Evolutionary conservation across 2,329 filamentous ascomycete species (phyloP), one percentile per base, ranked within the genome.

Genomic region (Curvularia lunata): DNA sequence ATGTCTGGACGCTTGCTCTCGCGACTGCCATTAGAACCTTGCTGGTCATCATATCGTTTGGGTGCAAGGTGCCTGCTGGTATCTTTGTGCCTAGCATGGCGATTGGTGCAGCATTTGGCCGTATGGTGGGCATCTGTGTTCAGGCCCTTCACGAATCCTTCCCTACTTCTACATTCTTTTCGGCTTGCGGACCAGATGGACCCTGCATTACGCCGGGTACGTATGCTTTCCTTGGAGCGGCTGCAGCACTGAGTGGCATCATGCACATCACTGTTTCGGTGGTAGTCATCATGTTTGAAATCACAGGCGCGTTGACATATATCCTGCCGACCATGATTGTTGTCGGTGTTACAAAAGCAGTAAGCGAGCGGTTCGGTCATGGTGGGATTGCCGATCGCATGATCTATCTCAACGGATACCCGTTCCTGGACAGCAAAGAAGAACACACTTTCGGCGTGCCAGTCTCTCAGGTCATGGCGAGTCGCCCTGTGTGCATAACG

Each of bases 21-120:
- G 94, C 95, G 0, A 97, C 94, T 0, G 76, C 93, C 12, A 79
- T 99, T 48, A 88, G 95, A 38, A 86, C 90, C 0, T 86, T 93
- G 34, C 83, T 99, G 30, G 93, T 98, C 66, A 94, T 98, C 63
- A 89, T 99, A 47, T 97, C 93, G 0, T 99, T 98, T 71, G 95
- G 95, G 21, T 97, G 93, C 82, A 98, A 98, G 79, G 95, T 99
- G 0, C 95, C 95, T 0, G 95, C 95, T 0, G 95, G 95, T 54
- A 98, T 99, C 63, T 99, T 99, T 67, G 94, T 99, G 0, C 95
- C 95, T 2, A 97, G 92, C 1, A 99, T 99, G 95, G 95, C 95
- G 1, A 88, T 99, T 49, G 95, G 95, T 1, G 95, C 95, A 0
- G 92, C 91, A 0, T 98, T 99, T 75, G 95, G 95, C 4, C 87